Evolutionary conservation across 148 eudicot species (phyloP).

Genomic region (Rhododendron kiyosumense): DNA sequence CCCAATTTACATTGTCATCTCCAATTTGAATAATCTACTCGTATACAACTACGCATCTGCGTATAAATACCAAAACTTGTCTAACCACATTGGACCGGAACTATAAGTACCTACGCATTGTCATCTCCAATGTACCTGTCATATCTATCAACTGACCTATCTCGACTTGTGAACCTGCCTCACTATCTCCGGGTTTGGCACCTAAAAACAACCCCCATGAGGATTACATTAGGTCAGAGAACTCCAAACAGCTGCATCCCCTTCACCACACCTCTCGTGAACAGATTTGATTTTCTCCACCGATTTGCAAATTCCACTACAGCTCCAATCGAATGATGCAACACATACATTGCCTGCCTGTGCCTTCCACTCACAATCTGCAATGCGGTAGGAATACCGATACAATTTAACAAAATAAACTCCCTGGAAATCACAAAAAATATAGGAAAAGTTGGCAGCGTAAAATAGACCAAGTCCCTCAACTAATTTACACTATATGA

Average conservation of each 20-base stretch:
- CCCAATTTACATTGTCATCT: neutral
- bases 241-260: constrained; percentile 58
- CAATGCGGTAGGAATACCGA: constrained; percentile 8
- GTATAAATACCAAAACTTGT: neutral
- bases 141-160: neutral
- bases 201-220: neutral
- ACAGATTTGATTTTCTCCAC: constrained; percentile 64
- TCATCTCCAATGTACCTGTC: neutral
- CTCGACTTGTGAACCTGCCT: neutral
- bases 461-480: neutral
- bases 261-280: constrained; percentile 69
- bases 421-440: neutral
- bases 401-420: neutral
- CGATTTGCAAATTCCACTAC: constrained; percentile 81
- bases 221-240: constrained; percentile 28
- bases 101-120: neutral
- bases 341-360: constrained; percentile 68
- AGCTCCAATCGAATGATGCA: constrained; percentile 79
- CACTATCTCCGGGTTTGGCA: neutral
- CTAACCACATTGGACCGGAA: neutral
- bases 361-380: constrained; percentile 80
- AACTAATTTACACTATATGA: neutral
- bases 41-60: neutral
- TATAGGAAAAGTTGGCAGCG: neutral
- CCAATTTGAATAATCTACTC: neutral